A percentile compares a stretch with the other conserved stretches of the same genome.
phyloP scores from a whole-genome alignment of 306 rosid genomes.

The Ziziphus jujuba region DNA sequence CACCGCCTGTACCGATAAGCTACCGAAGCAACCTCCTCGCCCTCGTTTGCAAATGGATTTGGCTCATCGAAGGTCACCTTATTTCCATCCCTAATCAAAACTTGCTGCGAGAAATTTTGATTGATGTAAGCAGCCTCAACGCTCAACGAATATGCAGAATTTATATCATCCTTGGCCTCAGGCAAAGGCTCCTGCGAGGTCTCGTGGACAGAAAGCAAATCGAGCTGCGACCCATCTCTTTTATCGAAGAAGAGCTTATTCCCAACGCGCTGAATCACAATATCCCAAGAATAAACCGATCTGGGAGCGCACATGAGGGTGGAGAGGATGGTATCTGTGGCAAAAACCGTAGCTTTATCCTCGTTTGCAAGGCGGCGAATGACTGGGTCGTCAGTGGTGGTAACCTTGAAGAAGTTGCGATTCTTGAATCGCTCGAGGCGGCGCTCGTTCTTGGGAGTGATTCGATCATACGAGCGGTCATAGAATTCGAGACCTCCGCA shows the following conservation, averaged over 20 bases:
- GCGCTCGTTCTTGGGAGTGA: constrained; percentile 80
- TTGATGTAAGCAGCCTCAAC: constrained; percentile 89
- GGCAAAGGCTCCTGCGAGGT: constrained; percentile 95
- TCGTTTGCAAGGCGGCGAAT: constrained; percentile 82
- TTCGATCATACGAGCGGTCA: constrained; percentile 68
- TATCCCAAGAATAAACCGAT: constrained; percentile 93
- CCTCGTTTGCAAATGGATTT: constrained; percentile 91
- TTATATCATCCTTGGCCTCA: constrained; percentile 90
- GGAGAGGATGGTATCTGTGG: constrained; percentile 79
- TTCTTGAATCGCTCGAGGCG: constrained; percentile 82
- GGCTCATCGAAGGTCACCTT: constrained; percentile 83
- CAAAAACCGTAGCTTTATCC: constrained; percentile 83
- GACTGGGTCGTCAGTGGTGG: constrained; percentile 90
- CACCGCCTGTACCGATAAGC: constrained; percentile 86
- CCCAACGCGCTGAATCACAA: constrained; percentile 86
- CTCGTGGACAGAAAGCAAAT: constrained; percentile 87
- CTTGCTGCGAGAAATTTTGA: constrained; percentile 93
- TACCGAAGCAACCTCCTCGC: constrained; percentile 88
- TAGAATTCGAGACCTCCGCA: constrained; percentile 83
- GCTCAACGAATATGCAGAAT: constrained; percentile 72
- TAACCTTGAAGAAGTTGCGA: constrained; percentile 82
- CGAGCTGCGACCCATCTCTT: constrained; percentile 88
- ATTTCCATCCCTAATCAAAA: constrained; percentile 67
- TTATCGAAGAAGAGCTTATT: constrained; percentile 88
- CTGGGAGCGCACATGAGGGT: constrained; percentile 89